Percentiles rank a stretch among this genome's conserved stretches.
phyloP scores from a whole-genome alignment of 2,329 filamentous ascomycete genomes.

The Pseudogymnoascus sp. region DNA sequence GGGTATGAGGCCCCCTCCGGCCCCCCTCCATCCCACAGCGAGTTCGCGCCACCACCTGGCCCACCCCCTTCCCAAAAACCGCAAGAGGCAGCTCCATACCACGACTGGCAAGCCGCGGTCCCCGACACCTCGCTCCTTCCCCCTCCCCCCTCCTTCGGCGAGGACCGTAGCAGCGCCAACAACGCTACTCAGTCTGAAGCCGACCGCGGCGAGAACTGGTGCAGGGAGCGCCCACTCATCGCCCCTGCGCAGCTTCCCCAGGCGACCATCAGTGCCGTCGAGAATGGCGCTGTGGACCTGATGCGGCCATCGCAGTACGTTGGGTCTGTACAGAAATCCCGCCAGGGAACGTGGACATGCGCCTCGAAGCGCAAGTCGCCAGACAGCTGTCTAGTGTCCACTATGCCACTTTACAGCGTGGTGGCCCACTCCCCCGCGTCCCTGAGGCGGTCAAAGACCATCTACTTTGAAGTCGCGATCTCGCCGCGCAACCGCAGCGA shows the following conservation, averaged over 20 bases:
- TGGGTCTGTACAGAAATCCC: slow-evolving; percentile 38
- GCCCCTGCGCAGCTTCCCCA: slow-evolving; percentile 42
- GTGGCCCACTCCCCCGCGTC: slow-evolving; percentile 48
- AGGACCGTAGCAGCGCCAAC: slow-evolving; percentile 56
- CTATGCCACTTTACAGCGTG: slow-evolving; percentile 60
- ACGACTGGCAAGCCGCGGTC: slow-evolving; percentile 64
- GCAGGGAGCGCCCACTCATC: slow-evolving; percentile 49
- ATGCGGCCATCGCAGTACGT: slow-evolving; percentile 42
- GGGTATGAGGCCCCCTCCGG: slow-evolving; percentile 23
- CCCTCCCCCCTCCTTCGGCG: slow-evolving; percentile 60
- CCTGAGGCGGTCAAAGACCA: slow-evolving; percentile 39
- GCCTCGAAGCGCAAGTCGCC: slow-evolving; percentile 35
- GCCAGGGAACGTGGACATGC: slow-evolving; percentile 45
- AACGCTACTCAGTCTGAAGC: slow-evolving; percentile 61
- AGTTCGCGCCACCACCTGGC: slow-evolving; percentile 32
- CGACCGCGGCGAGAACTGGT: slow-evolving; percentile 59
- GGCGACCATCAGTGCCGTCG: slow-evolving; percentile 39
- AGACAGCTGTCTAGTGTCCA: slow-evolving; percentile 58
- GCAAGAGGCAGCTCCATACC: slow-evolving; percentile 30
- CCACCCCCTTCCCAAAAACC: slow-evolving; percentile 23
- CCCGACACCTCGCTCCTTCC: slow-evolving; percentile 66
- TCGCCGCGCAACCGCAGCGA: slow-evolving; percentile 33
- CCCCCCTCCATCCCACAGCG: slow-evolving; percentile 19
- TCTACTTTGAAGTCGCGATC: slow-evolving; percentile 67
- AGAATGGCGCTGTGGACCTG: slow-evolving; percentile 45